These are phyloP conservation scores for Blastobotrys elegans DNA, from an alignment of 1,139 yeast genomes.

Conservation along the genomic window DNA sequence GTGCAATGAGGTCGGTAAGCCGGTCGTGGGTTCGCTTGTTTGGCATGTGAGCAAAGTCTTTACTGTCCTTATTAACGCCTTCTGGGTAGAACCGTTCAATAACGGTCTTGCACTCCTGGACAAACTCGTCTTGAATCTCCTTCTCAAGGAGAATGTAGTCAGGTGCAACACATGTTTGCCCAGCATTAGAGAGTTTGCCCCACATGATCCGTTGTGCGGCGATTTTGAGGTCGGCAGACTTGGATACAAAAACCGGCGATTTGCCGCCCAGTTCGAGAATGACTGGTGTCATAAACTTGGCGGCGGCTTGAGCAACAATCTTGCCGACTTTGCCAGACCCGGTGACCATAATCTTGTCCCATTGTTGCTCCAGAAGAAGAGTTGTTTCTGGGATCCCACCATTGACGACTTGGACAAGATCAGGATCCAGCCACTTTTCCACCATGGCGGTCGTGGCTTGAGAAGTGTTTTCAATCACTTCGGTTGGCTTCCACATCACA, in stretches of 20 bases:
- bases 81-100: slow-evolving; percentile 47
- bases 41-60: slow-evolving; percentile 58
- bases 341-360: slow-evolving; percentile 82
- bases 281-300: slow-evolving; percentile 75
- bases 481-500: slow-evolving; percentile 77
- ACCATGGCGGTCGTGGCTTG: slow-evolving; percentile 53
- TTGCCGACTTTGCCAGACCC: slow-evolving; percentile 77
- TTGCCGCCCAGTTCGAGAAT: slow-evolving; percentile 91
- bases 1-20: slow-evolving; percentile 42
- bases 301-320: slow-evolving; percentile 75
- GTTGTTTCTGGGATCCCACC: slow-evolving; percentile 75
- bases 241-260: slow-evolving; percentile 71
- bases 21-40: slow-evolving; percentile 55
- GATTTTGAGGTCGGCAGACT: slow-evolving; percentile 41
- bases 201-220: slow-evolving; percentile 69
- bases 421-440: slow-evolving; percentile 48
- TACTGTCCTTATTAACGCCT: slow-evolving; percentile 29
- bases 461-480: slow-evolving; percentile 62
- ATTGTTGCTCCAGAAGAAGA: slow-evolving; percentile 57
- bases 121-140: slow-evolving; percentile 49
- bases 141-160: slow-evolving; percentile 73
- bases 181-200: slow-evolving; percentile 79
- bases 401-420: slow-evolving; percentile 55
- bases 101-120: slow-evolving; percentile 41
- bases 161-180: slow-evolving; percentile 87